Evolutionary conservation across 1,139 yeast species (phyloP), one percentile per base, ranked within the genome.

Genomic region (Casaregolazyma lundiana): DNA sequence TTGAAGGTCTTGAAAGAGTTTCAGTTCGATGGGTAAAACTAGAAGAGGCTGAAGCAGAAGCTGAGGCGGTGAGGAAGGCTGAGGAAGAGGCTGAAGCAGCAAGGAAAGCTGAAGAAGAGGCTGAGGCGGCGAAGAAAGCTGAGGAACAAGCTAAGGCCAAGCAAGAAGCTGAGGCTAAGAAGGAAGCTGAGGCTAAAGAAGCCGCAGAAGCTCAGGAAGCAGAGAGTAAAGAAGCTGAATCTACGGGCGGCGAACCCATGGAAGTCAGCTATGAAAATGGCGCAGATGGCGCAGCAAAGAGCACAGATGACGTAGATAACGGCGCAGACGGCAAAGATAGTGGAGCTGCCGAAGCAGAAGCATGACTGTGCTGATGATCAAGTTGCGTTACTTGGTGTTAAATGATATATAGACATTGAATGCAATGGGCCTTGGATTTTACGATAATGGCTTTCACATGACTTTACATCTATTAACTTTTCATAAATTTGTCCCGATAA

Each of bases 1-100:
- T 47, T 19, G 42, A 38, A 16, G 49, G 53, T 6, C 21, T 46
- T 16, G 29, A 45, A 1, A 44, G 47, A 19, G 45, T 51, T 9
- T 24, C 50, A n/a, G 32, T 45, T 6, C 38, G 55, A 34, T 21
- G 24, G 17, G 15, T 19, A 19, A 36, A 36, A 15, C 13, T 19
- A 11, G 35, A 22, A 8, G 13, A 13, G 13, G 30, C 6, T n/a
- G 29, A 17, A 19, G 21, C 37, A n/a, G 37, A 34, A 7, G 37
- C 13, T 17, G 21, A 34, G 20, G 37, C 21, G 5, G 16, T 11
- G n/a, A 19, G 8, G 19, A n/a, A 19, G 13, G 30, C 13, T 29
- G 19, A 40, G 30, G 29, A 40, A 29, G 38, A 30, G 37, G 15
- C 29, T 17, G 20, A 20, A 18, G 13, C 35, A 5, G 21, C 13